phyloP scores from a whole-genome alignment of 768 basidiomycete species.

The Boletus vermiculosoides region DNA sequence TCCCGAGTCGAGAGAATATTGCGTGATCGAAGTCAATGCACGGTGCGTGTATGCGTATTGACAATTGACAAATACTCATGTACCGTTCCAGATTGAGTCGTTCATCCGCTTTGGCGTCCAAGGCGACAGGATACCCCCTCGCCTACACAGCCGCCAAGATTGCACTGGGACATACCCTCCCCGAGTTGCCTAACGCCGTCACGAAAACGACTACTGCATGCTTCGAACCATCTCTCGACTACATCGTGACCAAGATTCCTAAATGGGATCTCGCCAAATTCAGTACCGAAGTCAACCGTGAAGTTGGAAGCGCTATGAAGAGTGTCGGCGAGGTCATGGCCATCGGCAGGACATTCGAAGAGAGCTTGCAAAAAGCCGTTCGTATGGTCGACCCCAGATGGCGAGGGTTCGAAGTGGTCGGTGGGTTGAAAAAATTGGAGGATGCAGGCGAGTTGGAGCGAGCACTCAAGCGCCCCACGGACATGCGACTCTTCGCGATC shows the following conservation, averaged over 20 bases:
- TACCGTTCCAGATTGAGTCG: conserved; percentile 58
- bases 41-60: conserved; percentile 43
- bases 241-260: conserved; percentile 99
- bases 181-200: conserved; percentile 97
- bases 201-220: conserved; percentile 99
- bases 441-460: conserved; percentile 60
- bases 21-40: conserved; percentile 98
- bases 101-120: conserved; percentile 94
- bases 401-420: conserved; percentile 96
- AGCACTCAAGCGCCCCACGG: conserved; percentile 82
- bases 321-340: conserved; percentile 99
- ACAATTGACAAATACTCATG: not conserved
- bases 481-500: conserved; percentile 94
- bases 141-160: conserved; percentile 99
- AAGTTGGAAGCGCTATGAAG: conserved; percentile 98
- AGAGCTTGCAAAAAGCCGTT: conserved; percentile 96
- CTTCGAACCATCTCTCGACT: conserved; percentile 98
- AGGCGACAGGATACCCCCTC: conserved; percentile 98
- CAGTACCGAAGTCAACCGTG: conserved; percentile 87
- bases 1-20: conserved; percentile 89
- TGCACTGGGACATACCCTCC: conserved; percentile 94
- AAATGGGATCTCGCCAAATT: conserved; percentile 99
- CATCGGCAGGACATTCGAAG: conserved; percentile 98
- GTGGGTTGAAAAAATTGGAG: conserved; percentile 83
- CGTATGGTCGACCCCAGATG: conserved; percentile 96